phyloP scores from a whole-genome alignment of 2,329 filamentous ascomycete species.

The Trichoderma semiorbis region DNA sequence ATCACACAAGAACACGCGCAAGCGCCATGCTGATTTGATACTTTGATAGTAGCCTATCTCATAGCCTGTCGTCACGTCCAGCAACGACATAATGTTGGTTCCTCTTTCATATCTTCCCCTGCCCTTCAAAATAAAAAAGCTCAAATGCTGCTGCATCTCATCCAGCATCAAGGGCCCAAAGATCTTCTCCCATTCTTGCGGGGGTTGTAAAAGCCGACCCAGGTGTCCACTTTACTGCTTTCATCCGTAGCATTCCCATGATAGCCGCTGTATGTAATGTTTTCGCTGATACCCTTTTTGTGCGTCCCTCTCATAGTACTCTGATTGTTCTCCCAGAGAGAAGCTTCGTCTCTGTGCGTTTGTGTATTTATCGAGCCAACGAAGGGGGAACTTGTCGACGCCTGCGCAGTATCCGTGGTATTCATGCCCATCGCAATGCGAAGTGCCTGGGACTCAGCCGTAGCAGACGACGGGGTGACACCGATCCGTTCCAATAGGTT shows the following conservation, averaged over 20 bases:
- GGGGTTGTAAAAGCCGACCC: slow-evolving; percentile 19
- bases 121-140: not conserved
- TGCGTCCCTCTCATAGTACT: not conserved
- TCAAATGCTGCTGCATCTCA: not conserved
- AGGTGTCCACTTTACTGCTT: slow-evolving; percentile 18
- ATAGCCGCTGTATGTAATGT: not conserved
- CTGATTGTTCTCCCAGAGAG: not conserved
- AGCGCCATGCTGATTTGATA: slow-evolving; percentile 9
- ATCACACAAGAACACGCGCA: slow-evolving; percentile 10
- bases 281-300: slow-evolving; percentile 15
- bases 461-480: not conserved
- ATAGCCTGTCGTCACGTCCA: not conserved
- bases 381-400: not conserved
- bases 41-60: not conserved
- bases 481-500: slow-evolving; percentile 22
- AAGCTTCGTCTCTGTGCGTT: not conserved
- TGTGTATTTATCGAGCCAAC: not conserved
- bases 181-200: not conserved
- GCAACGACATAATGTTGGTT: not conserved
- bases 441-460: not conserved
- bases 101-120: not conserved
- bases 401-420: not conserved
- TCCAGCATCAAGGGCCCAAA: slow-evolving; percentile 6
- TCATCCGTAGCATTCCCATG: not conserved
- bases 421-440: not conserved